Evolutionary conservation across 2,329 filamentous ascomycete genomes (phyloP).

Genomic region (Fusarium burgessii): DNA sequence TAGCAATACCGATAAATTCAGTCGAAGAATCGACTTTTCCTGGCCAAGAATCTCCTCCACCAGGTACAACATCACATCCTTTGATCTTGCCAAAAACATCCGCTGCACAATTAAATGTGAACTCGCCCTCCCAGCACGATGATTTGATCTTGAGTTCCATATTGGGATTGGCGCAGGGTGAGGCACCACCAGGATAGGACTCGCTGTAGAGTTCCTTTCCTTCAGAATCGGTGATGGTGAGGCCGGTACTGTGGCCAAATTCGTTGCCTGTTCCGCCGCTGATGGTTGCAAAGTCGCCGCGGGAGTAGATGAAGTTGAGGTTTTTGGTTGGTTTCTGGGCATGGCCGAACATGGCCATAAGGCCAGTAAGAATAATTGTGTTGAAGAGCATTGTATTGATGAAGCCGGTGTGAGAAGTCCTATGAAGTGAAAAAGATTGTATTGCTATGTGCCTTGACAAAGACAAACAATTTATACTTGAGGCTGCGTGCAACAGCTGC

Average conservation of each 20-base stretch:
- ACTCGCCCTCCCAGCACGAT: neutral
- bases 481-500: too few species aligned
- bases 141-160: neutral
- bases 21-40: neutral
- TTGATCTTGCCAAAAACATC: neutral
- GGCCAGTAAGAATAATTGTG: too few species aligned
- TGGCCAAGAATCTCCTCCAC: too few species aligned
- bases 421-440: too few species aligned
- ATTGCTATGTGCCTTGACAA: too few species aligned
- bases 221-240: neutral
- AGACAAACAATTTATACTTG: too few species aligned
- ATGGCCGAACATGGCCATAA: neutral
- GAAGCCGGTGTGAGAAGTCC: too few species aligned
- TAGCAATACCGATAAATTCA: neutral
- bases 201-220: neutral
- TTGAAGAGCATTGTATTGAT: too few species aligned
- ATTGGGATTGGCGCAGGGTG: neutral
- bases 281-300: neutral
- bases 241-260: neutral
- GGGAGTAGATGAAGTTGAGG: conserved; percentile 1
- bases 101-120: neutral
- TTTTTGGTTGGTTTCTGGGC: neutral
- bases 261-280: neutral
- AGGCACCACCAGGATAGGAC: neutral
- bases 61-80: neutral